These are phyloP conservation scores for Paecilomyces formosus DNA, from an alignment of 2,329 filamentous ascomycete species.

Conservation along the genomic window DNA sequence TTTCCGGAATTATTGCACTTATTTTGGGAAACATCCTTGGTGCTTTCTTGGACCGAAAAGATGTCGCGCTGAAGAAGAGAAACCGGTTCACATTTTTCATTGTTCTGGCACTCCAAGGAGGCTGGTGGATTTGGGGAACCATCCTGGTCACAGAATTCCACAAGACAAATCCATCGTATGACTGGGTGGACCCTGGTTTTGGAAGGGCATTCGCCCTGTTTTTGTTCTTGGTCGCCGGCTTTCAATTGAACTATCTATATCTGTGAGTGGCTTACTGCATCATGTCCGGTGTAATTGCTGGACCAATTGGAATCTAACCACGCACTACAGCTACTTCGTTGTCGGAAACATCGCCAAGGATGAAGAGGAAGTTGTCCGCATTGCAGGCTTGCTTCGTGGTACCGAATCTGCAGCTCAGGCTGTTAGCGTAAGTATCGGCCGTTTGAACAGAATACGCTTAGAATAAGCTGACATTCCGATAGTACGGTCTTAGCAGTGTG, in stretches of 20 bases:
- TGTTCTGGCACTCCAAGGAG: constrained; percentile 50
- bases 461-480: background rate
- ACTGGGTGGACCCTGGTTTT: constrained; percentile 59
- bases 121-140: constrained; percentile 66
- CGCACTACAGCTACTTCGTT: constrained; percentile 55
- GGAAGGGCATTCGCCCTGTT: constrained; percentile 61
- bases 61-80: constrained; percentile 47
- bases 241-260: constrained; percentile 68
- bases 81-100: constrained; percentile 50
- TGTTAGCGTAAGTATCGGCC: constrained; percentile 44
- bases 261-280: constrained; percentile 38
- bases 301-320: background rate
- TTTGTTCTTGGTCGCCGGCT: constrained; percentile 58
- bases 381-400: constrained; percentile 59
- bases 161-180: constrained; percentile 51
- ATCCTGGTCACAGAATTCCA: constrained; percentile 57
- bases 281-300: background rate
- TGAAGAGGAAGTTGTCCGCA: constrained; percentile 59
- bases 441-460: background rate
- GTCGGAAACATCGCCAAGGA: constrained; percentile 57
- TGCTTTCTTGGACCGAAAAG: constrained; percentile 54
- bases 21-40: constrained; percentile 60
- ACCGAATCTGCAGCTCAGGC: constrained; percentile 69
- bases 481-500: constrained; percentile 59
- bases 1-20: constrained; percentile 61